A percentile compares a stretch with the other conserved stretches of the same genome.
Conservation (phyloP, 2,329 filamentous ascomycete genomes). For the Colletotrichum chrysophilum region DNA sequence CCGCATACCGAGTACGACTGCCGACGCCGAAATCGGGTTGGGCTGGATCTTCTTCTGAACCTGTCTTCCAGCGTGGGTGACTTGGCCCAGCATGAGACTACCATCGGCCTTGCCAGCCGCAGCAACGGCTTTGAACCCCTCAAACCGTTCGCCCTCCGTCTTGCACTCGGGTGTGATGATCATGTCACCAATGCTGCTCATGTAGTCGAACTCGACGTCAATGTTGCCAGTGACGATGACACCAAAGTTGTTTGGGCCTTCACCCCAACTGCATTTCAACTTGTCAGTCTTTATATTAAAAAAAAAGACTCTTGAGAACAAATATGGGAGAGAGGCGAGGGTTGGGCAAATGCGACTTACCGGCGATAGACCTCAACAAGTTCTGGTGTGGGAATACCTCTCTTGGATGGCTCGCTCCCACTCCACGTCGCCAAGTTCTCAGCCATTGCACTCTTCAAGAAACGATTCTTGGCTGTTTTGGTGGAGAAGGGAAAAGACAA, state of each 20-base stretch:
- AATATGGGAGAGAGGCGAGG: not conserved
- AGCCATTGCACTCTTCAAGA: slow-evolving; percentile 72
- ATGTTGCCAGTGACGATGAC: slow-evolving; percentile 68
- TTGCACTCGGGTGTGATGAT: slow-evolving; percentile 61
- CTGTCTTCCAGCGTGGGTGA: slow-evolving; percentile 68
- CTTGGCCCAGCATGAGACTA: slow-evolving; percentile 64
- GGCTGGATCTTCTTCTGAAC: slow-evolving; percentile 33
- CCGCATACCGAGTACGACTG: slow-evolving; percentile 34
- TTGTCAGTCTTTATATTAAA: not conserved
- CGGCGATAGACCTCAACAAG: slow-evolving; percentile 60
- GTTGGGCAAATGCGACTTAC: slow-evolving; percentile 11
- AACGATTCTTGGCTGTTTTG: slow-evolving; percentile 65
- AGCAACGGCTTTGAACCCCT: slow-evolving; percentile 64
- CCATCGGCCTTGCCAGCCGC: slow-evolving; percentile 61
- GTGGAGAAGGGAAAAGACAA: slow-evolving; percentile 56
- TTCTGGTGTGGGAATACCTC: slow-evolving; percentile 46
- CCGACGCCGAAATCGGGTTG: slow-evolving; percentile 46
- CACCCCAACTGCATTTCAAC: slow-evolving; percentile 52
- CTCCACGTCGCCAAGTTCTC: slow-evolving; percentile 68
- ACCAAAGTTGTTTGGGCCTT: slow-evolving; percentile 52
- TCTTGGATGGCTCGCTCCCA: slow-evolving; percentile 51
- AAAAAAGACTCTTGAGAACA: not conserved
- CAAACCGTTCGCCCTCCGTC: slow-evolving; percentile 63
- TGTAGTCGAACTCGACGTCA: slow-evolving; percentile 65
- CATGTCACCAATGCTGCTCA: slow-evolving; percentile 60